A percentile compares a stretch with the other conserved stretches of the same genome.
Evolutionary conservation across 2,329 filamentous ascomycete genomes (phyloP).

Genomic region (Aspergillus nomiae): DNA sequence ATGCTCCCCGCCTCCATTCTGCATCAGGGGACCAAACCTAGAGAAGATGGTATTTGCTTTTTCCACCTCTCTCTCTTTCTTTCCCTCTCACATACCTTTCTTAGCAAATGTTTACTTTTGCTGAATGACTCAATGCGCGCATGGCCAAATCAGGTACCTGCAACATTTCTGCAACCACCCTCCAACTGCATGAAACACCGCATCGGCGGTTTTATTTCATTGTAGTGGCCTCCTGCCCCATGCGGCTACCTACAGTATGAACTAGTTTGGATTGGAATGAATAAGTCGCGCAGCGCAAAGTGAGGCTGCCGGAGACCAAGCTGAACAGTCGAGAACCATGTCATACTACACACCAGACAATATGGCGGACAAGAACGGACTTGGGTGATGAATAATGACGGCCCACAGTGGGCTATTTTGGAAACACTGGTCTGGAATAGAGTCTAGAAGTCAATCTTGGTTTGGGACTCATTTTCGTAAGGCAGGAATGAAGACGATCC

Average conservation of each 20-base stretch:
- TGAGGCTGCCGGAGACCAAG: neutral
- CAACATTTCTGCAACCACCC: slow-evolving; percentile 1
- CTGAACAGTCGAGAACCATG: neutral
- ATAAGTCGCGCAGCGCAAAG: neutral
- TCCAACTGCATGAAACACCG: neutral
- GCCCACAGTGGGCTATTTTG: neutral
- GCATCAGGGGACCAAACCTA: neutral
- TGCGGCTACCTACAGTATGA: slow-evolving; percentile 2
- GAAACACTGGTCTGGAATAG: neutral
- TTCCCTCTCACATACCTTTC: neutral
- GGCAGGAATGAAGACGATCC: slow-evolving; percentile 8
- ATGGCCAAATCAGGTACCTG: slow-evolving; percentile 3
- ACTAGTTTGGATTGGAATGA: neutral
- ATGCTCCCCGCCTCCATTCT: neutral
- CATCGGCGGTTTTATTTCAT: neutral
- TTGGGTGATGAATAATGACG: neutral
- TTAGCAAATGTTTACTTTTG: neutral
- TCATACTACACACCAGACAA: neutral
- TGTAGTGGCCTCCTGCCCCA: neutral
- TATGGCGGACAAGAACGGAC: neutral
- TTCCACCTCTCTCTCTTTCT: neutral
- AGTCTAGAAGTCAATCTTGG: neutral
- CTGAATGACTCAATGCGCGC: neutral
- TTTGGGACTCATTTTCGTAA: neutral
- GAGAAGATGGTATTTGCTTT: neutral